These are phyloP conservation scores for Mytilinidion resinicola DNA, from an alignment of 495 filamentous ascomycete species.

Conservation along the genomic window DNA sequence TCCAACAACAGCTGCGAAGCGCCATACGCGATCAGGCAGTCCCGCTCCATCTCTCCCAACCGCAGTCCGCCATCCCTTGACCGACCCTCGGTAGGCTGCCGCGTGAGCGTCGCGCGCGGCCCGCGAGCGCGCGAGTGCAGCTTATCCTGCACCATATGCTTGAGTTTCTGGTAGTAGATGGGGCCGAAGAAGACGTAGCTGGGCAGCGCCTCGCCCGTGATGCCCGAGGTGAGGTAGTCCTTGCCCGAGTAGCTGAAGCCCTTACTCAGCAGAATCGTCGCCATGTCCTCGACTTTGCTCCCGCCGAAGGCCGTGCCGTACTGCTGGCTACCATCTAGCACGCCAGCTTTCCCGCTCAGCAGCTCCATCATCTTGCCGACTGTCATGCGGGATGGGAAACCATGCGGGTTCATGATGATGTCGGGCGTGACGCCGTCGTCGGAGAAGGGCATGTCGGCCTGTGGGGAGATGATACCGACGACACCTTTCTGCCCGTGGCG, in stretches of 20 bases:
- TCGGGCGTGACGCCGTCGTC: slow-evolving; percentile 86
- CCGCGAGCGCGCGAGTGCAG: slow-evolving; percentile 94
- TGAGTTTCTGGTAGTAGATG: slow-evolving; percentile 99
- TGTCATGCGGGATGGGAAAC: slow-evolving; percentile 99
- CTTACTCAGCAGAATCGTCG: slow-evolving; percentile 69
- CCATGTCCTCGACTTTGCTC: slow-evolving; percentile 85
- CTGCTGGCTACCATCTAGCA: slow-evolving; percentile 71
- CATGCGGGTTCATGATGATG: slow-evolving; percentile 99
- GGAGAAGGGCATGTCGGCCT: slow-evolving; percentile 95
- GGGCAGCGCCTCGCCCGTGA: slow-evolving; percentile 87
- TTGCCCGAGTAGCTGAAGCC: slow-evolving; percentile 96
- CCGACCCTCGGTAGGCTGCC: slow-evolving; percentile 94
- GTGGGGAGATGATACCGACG: slow-evolving; percentile 88
- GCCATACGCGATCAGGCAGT: slow-evolving; percentile 94
- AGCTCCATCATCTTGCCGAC: slow-evolving; percentile 97
- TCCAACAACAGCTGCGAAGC: slow-evolving; percentile 79
- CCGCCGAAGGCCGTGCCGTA: slow-evolving; percentile 96
- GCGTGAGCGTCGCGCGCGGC: slow-evolving; percentile 83
- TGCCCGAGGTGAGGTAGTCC: slow-evolving; percentile 89
- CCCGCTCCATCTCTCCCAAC: slow-evolving; percentile 97
- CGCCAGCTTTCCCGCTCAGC: slow-evolving; percentile 87
- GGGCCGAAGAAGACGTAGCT: slow-evolving; percentile 98
- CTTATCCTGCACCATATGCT: slow-evolving; percentile 99
- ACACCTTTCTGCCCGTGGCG: slow-evolving; percentile 57
- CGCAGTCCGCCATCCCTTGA: slow-evolving; percentile 87